phyloP scores from a whole-genome alignment of 2,329 filamentous ascomycete genomes.

The Atkinsonella hypoxylon region DNA sequence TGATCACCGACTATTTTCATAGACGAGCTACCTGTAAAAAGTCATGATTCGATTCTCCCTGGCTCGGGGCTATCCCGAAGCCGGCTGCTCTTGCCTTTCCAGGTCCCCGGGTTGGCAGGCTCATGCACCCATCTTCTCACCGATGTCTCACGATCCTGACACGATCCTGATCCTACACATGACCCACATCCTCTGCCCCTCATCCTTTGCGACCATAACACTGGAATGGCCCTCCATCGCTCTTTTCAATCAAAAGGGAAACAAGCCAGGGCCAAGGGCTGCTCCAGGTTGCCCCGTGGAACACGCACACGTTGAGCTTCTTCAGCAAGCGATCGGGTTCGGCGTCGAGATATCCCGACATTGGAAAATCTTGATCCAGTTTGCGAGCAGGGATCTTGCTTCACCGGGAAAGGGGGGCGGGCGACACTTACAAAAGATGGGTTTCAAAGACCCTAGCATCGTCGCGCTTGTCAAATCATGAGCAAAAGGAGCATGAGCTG shows the following conservation, averaged over 20 bases:
- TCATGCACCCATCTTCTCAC: constrained; percentile 4
- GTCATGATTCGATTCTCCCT: no score
- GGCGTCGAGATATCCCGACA: not conserved
- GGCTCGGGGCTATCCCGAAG: no score
- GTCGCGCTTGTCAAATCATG: not conserved
- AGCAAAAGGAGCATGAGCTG: not conserved
- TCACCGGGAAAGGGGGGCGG: not conserved
- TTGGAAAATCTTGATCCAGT: not conserved
- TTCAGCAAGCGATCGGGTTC: not conserved
- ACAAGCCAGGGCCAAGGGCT: not conserved
- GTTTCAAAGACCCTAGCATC: not conserved
- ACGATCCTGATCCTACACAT: not conserved
- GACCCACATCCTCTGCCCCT: not conserved
- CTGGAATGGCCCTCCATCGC: not conserved
- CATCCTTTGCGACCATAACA: not conserved
- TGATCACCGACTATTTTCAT: no score
- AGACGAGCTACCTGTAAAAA: no score
- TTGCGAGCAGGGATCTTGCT: not conserved
- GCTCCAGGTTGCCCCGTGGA: not conserved
- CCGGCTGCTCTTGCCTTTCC: no score
- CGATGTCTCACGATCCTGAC: constrained; percentile 4
- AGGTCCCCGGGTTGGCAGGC: no score
- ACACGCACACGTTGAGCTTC: not conserved
- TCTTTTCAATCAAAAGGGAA: not conserved
- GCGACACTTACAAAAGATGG: not conserved